phyloP scores from a whole-genome alignment of 164 flowering plant genomes.

The Stephania cephalantha region DNA sequence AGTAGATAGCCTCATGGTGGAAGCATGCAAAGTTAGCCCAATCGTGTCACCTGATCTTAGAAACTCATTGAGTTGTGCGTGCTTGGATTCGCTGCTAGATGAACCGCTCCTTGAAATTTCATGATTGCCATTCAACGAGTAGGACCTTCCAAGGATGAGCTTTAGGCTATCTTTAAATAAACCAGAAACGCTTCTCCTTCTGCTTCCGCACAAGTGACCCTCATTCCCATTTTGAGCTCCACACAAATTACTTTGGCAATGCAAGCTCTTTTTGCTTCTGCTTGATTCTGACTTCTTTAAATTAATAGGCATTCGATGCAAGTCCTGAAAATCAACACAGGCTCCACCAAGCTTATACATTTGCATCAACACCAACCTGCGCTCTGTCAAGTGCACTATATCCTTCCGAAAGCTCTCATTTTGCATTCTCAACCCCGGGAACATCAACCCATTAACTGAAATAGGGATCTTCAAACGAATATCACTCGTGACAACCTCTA shows the following conservation, averaged over 20 bases:
- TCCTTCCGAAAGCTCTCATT: conserved; percentile 32
- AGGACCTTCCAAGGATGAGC: conserved; percentile 55
- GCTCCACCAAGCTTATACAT: conserved; percentile 38
- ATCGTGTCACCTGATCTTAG: conserved; percentile 53
- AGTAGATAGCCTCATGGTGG: conserved; percentile 49
- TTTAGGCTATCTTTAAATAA: conserved; percentile 48
- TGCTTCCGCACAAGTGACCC: conserved; percentile 22
- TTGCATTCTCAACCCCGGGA: conserved; percentile 42
- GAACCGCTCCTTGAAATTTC: conserved; percentile 30
- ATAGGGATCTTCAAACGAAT: conserved; percentile 42
- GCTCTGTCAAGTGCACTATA: conserved; percentile 32
- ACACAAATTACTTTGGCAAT: conserved; percentile 22
- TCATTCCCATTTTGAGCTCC: conserved; percentile 29
- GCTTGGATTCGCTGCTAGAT: conserved; percentile 51
- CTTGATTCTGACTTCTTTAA: conserved; percentile 37
- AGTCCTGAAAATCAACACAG: conserved; percentile 19
- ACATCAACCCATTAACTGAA: conserved; percentile 35
- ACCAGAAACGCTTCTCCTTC: conserved; percentile 44
- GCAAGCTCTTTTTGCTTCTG: conserved; percentile 43
- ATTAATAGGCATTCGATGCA: conserved; percentile 27
- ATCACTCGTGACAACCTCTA: conserved; percentile 52
- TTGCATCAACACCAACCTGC: conserved; percentile 47
- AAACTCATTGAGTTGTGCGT: conserved; percentile 63
- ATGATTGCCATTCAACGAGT: conserved; percentile 24
- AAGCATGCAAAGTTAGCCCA: conserved; percentile 57